Evolutionary conservation across 2,329 filamentous ascomycete genomes (phyloP).

Genomic region (Tolypocladium inflatum): DNA sequence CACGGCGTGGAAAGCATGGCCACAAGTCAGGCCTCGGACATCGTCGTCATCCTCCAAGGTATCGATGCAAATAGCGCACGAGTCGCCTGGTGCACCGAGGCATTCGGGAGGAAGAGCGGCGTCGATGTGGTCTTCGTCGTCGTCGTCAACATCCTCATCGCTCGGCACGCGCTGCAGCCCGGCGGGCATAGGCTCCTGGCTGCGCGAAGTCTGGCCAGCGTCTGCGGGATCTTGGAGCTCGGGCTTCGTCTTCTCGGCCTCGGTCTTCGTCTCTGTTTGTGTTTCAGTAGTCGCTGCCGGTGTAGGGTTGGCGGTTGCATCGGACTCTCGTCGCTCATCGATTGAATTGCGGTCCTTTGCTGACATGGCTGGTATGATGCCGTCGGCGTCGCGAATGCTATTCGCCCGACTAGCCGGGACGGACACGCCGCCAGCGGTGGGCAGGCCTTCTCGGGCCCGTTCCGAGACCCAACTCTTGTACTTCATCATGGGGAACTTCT

Average conservation of each 20-base stretch:
- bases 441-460: constrained; percentile 73
- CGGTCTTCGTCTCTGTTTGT: constrained; percentile 8
- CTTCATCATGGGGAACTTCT: constrained; percentile 89
- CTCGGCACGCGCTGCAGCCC: constrained; percentile 31
- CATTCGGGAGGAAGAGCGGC: constrained; percentile 74
- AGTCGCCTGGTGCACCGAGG: constrained; percentile 74
- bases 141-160: constrained; percentile 44
- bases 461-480: constrained; percentile 92
- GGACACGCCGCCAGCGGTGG: constrained; percentile 75
- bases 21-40: constrained; percentile 84
- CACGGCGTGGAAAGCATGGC: constrained; percentile 94
- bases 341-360: constrained; percentile 35
- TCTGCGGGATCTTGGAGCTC: constrained; percentile 10
- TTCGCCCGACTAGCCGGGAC: constrained; percentile 61
- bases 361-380: constrained; percentile 33
- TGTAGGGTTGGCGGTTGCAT: constrained; percentile 10
- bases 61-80: constrained; percentile 95
- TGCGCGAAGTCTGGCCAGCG: constrained; percentile 13
- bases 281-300: constrained; percentile 7
- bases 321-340: constrained; percentile 22
- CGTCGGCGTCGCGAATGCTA: constrained; percentile 62
- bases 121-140: constrained; percentile 74
- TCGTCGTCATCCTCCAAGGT: constrained; percentile 91
- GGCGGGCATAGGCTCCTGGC: constrained; percentile 12
- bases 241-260: constrained; percentile 1